Conservation (phyloP, 2,329 filamentous ascomycete genomes). For the Exophiala lecanii-corni region DNA sequence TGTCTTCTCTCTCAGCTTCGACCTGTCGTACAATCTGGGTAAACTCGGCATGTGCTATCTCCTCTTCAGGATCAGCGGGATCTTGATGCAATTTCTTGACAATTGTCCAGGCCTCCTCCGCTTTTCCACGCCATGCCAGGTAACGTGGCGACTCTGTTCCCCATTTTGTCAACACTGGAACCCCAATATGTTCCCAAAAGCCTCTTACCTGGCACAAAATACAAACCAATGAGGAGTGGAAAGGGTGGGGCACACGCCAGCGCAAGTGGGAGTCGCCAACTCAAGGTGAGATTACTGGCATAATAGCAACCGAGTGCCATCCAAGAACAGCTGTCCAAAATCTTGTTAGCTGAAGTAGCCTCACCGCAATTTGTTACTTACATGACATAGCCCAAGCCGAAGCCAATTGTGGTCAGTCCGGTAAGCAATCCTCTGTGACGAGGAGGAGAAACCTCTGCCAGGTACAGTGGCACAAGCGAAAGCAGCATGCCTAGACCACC, state of each 20-base stretch:
- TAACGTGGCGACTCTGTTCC: constrained; percentile 13
- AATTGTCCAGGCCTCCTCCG: constrained; percentile 10
- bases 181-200: neutral
- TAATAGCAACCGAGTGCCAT: constrained; percentile 7
- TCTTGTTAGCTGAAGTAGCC: no score
- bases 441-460: constrained; percentile 40
- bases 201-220: constrained; percentile 12
- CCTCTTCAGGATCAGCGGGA: neutral
- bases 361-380: neutral
- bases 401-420: constrained; percentile 2
- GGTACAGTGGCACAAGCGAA: constrained; percentile 39
- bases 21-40: constrained; percentile 12
- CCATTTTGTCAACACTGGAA: neutral
- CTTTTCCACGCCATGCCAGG: constrained; percentile 8
- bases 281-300: neutral
- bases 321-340: constrained; percentile 3
- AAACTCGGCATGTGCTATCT: constrained; percentile 6
- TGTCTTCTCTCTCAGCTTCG: constrained; percentile 7
- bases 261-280: constrained; percentile 8
- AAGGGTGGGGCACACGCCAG: constrained; percentile 3
- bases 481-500: constrained; percentile 42
- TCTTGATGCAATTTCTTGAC: constrained; percentile 14
- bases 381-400: constrained; percentile 3
- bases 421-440: constrained; percentile 35
- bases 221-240: constrained; percentile 2